Evolutionary conservation across 2,329 filamentous ascomycete species (phyloP), one percentile per base, ranked within the genome.

Genomic region (Fusarium setosum): DNA sequence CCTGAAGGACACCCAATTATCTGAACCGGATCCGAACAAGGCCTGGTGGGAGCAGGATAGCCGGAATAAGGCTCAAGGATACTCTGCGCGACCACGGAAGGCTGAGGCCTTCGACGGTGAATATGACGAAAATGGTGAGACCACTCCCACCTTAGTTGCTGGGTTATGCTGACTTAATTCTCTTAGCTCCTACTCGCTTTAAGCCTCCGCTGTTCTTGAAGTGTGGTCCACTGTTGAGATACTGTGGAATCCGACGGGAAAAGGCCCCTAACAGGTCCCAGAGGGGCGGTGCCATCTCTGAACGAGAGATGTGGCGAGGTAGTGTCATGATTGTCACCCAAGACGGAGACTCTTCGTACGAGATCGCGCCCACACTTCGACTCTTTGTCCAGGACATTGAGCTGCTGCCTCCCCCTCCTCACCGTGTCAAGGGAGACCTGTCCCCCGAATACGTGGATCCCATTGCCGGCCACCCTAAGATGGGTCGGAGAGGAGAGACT

Each of bases 271-370:
- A 63, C 7, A 69, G 74, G 50, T 47, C 72, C 7, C 72, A 70
- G 37, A 72, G 65, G 20, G 58, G 67, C 12, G 67, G 54, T 65
- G 67, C 72, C 2, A 56, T 73, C 12, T 53, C 73, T 0, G 89
- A 93, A 40, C 86, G 88, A 50, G 93, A 97, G 71, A 89, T 95
- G 18, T 99, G 96, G 96, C 88, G 94, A 75, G 96, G 96, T 6
- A 96, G 89, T 61, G 86, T 98, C 57, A 94, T 99, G 93, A 97
- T 99, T 71, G 94, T 99, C 20, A 98, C 96, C 0, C 86, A 89
- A 51, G 95, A 99, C 73, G 85, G 88, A 3, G 87, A 91, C 37
- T 98, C 95, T 3, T 92, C 91, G 1, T 97, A 97, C 73, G 87
- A 90, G 41, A 89, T 93, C 45, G 86, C 86, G 0, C 96, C 96